Evolutionary conservation across 2,329 filamentous ascomycete species (phyloP).

Genomic region (Penicillium sp.): DNA sequence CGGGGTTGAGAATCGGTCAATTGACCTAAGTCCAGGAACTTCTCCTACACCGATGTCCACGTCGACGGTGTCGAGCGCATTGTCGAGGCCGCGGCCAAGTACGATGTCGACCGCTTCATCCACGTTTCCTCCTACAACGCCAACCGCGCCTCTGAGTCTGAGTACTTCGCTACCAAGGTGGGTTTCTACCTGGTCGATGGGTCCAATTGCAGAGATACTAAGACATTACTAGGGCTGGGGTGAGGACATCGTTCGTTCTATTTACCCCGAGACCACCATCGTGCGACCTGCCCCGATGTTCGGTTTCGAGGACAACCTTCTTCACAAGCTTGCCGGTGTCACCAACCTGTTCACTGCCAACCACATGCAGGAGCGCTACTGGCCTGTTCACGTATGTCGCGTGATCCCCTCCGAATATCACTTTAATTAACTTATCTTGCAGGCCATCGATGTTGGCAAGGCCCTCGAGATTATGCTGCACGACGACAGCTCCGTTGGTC

Average conservation of each 20-base stretch:
- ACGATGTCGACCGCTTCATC: constrained; percentile 94
- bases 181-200: constrained; percentile 12
- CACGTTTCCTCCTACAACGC: constrained; percentile 97
- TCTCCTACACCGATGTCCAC: constrained; percentile 87
- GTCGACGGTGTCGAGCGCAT: constrained; percentile 91
- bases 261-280: constrained; percentile 96
- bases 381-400: constrained; percentile 77
- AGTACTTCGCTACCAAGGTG: constrained; percentile 90
- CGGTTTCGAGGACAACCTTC: constrained; percentile 89
- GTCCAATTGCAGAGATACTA: constrained; percentile 5
- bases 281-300: constrained; percentile 92
- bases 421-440: constrained; percentile 4
- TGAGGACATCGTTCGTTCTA: constrained; percentile 78
- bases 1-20: background rate
- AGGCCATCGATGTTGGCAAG: constrained; percentile 86
- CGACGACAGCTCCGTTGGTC: constrained; percentile 83
- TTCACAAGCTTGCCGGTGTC: constrained; percentile 78
- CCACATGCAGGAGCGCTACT: constrained; percentile 87
- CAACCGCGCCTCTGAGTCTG: constrained; percentile 72
- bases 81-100: constrained; percentile 91
- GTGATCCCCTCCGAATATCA: no score
- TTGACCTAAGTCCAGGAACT: constrained; percentile 67
- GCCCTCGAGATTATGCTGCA: constrained; percentile 88
- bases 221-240: constrained; percentile 61
- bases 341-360: constrained; percentile 87